Percentiles rank a stretch among this genome's conserved stretches.
Evolutionary conservation across 306 rosid species (phyloP).

Genomic region (Cicer chorassanicum): DNA sequence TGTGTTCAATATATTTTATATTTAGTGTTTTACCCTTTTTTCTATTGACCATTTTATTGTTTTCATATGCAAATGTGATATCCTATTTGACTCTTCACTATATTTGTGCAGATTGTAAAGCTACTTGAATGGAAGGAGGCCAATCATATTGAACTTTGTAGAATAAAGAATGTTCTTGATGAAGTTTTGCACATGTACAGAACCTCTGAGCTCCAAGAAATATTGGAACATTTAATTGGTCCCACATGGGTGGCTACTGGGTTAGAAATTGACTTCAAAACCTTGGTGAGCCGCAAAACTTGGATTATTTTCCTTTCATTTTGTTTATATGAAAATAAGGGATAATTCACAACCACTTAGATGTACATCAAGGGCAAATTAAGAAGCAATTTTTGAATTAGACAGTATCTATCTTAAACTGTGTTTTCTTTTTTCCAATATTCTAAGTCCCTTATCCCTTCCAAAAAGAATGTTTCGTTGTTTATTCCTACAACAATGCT

Average conservation of each 20-base stretch:
- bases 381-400: constrained; percentile 17
- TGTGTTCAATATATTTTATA: constrained; percentile 26
- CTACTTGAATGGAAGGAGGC: constrained; percentile 95
- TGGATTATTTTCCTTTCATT: constrained; percentile 11
- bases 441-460: not conserved
- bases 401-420: not conserved
- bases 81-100: constrained; percentile 41
- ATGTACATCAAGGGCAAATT: not conserved
- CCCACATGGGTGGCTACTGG: constrained; percentile 96
- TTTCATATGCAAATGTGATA: constrained; percentile 24
- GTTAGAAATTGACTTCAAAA: constrained; percentile 73
- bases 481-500: not conserved
- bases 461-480: not conserved
- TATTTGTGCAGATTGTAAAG: constrained; percentile 84
- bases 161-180: constrained; percentile 85
- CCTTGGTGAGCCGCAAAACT: constrained; percentile 66
- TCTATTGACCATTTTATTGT: constrained; percentile 17
- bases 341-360: constrained; percentile 22
- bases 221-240: constrained; percentile 76
- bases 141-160: constrained; percentile 91
- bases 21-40: constrained; percentile 7
- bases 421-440: not conserved
- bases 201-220: constrained; percentile 65
- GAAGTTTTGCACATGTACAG: constrained; percentile 79
- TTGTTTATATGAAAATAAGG: not conserved